Percentiles rank a stretch among this genome's conserved stretches.
Evolutionary conservation across 164 flowering plant species (phyloP).

Genomic region (Cinnamomum micranthum): DNA sequence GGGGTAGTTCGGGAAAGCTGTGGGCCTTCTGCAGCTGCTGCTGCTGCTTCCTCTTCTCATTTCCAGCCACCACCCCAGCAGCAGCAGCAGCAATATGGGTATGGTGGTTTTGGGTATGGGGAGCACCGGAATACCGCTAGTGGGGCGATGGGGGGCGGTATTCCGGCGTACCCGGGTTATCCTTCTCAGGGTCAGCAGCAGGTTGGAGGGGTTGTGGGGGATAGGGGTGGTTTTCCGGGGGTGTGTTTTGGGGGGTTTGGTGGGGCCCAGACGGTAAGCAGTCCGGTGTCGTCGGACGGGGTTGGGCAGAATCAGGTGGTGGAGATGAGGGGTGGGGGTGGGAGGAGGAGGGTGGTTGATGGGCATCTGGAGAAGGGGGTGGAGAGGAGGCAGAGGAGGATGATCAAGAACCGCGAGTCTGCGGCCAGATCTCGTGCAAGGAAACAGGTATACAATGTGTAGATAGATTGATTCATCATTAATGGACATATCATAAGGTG

Average conservation of each 20-base stretch:
- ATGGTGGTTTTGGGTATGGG: background rate
- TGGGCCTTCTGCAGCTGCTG: background rate
- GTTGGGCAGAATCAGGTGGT: constrained; percentile 18
- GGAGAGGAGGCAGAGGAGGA: constrained; percentile 90
- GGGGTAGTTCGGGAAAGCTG: constrained; percentile 77
- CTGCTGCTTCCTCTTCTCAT: background rate
- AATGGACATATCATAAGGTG: too few relatives aligned
- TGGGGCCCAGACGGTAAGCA: constrained; percentile 38
- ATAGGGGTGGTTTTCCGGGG: constrained; percentile 23
- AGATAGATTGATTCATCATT: too few relatives aligned
- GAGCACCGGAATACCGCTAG: constrained; percentile 14
- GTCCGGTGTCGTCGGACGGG: constrained; percentile 76
- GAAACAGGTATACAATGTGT: constrained; percentile 60
- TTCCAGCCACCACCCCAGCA: background rate
- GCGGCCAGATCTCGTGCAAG: constrained; percentile 96
- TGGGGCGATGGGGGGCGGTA: constrained; percentile 4
- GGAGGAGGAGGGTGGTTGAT: constrained; percentile 63
- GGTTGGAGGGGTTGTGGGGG: background rate
- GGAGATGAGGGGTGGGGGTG: constrained; percentile 34
- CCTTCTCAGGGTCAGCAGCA: background rate
- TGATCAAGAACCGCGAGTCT: constrained; percentile 97
- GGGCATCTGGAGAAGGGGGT: constrained; percentile 94
- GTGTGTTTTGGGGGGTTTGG: constrained; percentile 39
- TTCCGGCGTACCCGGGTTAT: background rate
- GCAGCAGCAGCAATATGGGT: background rate